phyloP scores from a whole-genome alignment of 805 yeast species.

The Candida berthetii region DNA sequence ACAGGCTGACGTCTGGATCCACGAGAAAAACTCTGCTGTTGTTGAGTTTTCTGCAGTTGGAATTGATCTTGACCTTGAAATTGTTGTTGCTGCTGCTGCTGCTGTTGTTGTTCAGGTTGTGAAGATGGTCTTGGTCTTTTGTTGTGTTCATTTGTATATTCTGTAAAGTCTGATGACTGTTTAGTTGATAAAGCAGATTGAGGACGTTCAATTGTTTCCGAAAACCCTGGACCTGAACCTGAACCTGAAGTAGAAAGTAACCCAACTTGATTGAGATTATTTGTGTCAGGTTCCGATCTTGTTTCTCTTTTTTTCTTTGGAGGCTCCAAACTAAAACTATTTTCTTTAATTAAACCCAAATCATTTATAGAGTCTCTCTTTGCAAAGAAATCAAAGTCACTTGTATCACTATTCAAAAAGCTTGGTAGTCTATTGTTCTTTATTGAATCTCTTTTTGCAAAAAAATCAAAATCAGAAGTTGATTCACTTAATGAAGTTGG shows the following conservation, averaged over 20 bases:
- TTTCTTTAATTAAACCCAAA: slow-evolving; percentile 7
- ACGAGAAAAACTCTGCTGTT: too few species aligned
- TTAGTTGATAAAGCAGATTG: slow-evolving; percentile 4
- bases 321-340: background rate
- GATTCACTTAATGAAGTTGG: slow-evolving; percentile 12
- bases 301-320: slow-evolving; percentile 10
- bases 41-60: too few species aligned
- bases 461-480: slow-evolving; percentile 19
- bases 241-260: too few species aligned
- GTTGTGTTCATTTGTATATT: slow-evolving; percentile 2
- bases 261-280: slow-evolving; percentile 1
- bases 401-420: background rate
- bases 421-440: slow-evolving; percentile 8
- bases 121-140: slow-evolving; percentile 1
- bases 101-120: slow-evolving; percentile 7
- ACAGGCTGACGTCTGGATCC: too few species aligned
- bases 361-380: slow-evolving; percentile 1
- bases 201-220: background rate
- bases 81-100: slow-evolving; percentile 12
- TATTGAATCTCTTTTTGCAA: slow-evolving; percentile 21
- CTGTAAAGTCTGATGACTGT: slow-evolving; percentile 8
- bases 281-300: slow-evolving; percentile 16
- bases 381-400: slow-evolving; percentile 2
- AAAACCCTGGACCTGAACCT: too few species aligned
- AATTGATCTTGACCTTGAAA: slow-evolving; percentile 5